Evolutionary conservation across 495 filamentous ascomycete genomes (phyloP), one percentile per base, ranked within the genome.

Genomic region (Pyronema omphalodes): DNA sequence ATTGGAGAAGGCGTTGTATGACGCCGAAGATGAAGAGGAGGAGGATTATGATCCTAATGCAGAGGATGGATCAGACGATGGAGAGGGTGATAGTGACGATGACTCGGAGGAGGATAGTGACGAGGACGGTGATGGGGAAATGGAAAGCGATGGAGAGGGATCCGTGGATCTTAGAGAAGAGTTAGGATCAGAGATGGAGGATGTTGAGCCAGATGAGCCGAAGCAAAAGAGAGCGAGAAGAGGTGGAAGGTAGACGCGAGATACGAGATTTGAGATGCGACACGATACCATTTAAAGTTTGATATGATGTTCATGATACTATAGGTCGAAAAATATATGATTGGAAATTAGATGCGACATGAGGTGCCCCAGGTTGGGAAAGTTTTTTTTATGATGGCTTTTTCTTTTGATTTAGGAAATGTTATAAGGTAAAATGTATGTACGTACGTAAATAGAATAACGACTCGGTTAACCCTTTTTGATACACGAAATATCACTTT

Each of bases 11-110:
- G 87, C 75, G 18, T 77, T 81, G 58, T 78, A 84, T 63, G 76
- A 81, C 44, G 76, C 79, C 3, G 83, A 87, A 57, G 87, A 93
- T 54, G 86, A 93, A 60, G 78, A 86, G 19, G 88, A 89, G 59
- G 88, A 93, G 66, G 88, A 93, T 57, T 91, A 88, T 67, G 80
- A 88, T 61, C 86, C 84, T 3, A 86, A 82, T 1, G 83, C 78
- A 57, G 84, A 82, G 3, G 85, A 84, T 18, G 83, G 81, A 4
- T 77, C 73, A 35, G 84, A 78, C 33, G 60, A 57, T 55, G 64
- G 55, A 29, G 70, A 66, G 44, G 76, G 75, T 0, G 59, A 55
- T 45, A 61, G 58, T 55, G 64, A 57, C 33, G 70, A 66, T 48
- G 76, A 75, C 0, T 73, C 71, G 0, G 73, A 74, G 3, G 74